A percentile compares a stretch with the other conserved stretches of the same genome.
These are phyloP conservation scores for Lomentospora prolificans DNA, from an alignment of 2,329 filamentous ascomycete genomes.

Conservation along the genomic window DNA sequence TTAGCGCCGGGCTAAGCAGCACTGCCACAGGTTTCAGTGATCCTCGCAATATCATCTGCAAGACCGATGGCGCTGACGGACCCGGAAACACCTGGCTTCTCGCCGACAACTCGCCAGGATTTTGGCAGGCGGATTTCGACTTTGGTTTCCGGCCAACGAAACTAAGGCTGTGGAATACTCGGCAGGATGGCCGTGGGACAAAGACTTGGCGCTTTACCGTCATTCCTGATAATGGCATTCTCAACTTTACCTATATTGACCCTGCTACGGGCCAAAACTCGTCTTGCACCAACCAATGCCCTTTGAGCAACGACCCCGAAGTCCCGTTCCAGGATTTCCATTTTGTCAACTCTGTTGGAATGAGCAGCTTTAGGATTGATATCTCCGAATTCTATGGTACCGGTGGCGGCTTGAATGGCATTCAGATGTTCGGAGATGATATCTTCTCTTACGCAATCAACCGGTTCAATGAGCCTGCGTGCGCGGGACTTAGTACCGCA, in stretches of 20 bases:
- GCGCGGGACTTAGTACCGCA: slow-evolving; percentile 47
- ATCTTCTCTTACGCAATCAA: slow-evolving; percentile 79
- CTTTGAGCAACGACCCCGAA: slow-evolving; percentile 62
- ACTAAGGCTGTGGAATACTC: slow-evolving; percentile 80
- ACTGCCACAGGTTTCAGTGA: slow-evolving; percentile 57
- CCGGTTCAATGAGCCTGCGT: slow-evolving; percentile 80
- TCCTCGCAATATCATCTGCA: slow-evolving; percentile 75
- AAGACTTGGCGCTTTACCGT: slow-evolving; percentile 82
- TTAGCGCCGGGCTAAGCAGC: slow-evolving; percentile 57
- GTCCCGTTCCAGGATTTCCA: slow-evolving; percentile 75
- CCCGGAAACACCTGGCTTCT: slow-evolving; percentile 72
- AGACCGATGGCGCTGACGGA: slow-evolving; percentile 54
- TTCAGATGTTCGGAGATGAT: slow-evolving; percentile 79
- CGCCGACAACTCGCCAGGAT: slow-evolving; percentile 63
- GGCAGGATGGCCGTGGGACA: slow-evolving; percentile 73
- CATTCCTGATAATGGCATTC: slow-evolving; percentile 78
- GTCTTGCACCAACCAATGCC: slow-evolving; percentile 73
- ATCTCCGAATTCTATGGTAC: slow-evolving; percentile 79
- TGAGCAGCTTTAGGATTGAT: slow-evolving; percentile 78
- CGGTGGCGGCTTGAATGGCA: slow-evolving; percentile 75
- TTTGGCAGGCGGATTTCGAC: slow-evolving; percentile 72
- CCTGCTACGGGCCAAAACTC: slow-evolving; percentile 55
- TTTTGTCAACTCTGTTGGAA: slow-evolving; percentile 80
- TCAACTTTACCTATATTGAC: slow-evolving; percentile 90
- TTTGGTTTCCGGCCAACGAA: slow-evolving; percentile 84